phyloP scores from a whole-genome alignment of 257 asterid genomes.

The Scutellaria minor region DNA sequence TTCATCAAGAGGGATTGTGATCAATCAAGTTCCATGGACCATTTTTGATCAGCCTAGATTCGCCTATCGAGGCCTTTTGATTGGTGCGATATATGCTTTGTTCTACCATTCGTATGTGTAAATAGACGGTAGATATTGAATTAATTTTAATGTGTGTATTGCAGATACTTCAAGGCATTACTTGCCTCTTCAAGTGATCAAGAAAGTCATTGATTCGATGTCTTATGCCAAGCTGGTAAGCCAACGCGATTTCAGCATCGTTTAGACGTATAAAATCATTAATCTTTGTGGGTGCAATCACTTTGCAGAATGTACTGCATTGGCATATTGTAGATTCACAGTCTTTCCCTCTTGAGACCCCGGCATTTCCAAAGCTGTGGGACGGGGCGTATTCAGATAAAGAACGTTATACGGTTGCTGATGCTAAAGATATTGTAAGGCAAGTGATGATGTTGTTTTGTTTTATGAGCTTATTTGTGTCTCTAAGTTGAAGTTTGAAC shows the following conservation, averaged over 20 bases:
- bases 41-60: conserved; percentile 80
- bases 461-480: not conserved
- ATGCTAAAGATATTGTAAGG: conserved; percentile 88
- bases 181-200: conserved; percentile 68
- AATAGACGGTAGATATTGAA: no score
- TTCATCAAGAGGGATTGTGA: conserved; percentile 57
- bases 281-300: not conserved
- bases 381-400: conserved; percentile 66
- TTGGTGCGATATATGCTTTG: conserved; percentile 55
- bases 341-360: conserved; percentile 90
- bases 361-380: conserved; percentile 88
- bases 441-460: conserved; percentile 37
- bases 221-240: conserved; percentile 85
- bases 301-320: conserved; percentile 82
- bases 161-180: conserved; percentile 92
- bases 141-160: not conserved
- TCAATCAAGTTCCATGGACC: conserved; percentile 82
- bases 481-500: conserved; percentile 16
- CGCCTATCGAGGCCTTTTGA: conserved; percentile 84
- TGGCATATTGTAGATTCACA: conserved; percentile 97
- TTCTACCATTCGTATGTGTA: no score
- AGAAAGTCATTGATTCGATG: conserved; percentile 94
- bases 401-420: conserved; percentile 77
- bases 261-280: not conserved
- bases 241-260: not conserved